Evolutionary conservation across 2,329 filamentous ascomycete species (phyloP), one percentile per base, ranked within the genome.

Genomic region (Phyllosticta capitalensis): DNA sequence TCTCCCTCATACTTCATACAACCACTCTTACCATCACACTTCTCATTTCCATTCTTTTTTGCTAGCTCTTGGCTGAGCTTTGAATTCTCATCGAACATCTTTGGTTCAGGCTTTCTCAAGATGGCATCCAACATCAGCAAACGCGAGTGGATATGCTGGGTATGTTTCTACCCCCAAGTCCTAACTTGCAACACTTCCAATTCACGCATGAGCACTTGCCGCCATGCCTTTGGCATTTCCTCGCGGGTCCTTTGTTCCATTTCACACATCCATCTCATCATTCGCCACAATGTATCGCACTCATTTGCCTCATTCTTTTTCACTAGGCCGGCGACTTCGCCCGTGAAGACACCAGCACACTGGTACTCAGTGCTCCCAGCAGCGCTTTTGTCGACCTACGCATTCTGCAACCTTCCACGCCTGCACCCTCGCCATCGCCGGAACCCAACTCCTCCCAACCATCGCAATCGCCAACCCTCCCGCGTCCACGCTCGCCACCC

Each of bases 351-450:
- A 88, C 85, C 0, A 80, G 78, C 1, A 88, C 85, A 0, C 67
- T 87, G 3, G 86, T 88, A 12, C 73, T 88, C 52, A 88, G 85
- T 0, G 83, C 83, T 2, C 80, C 82, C 1, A 67, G 69, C 24
- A 74, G 74, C 28, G 78, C 75, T 45, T 88, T 86, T 67, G 80
- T 88, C 45, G 86, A 88, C 65, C 67, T 87, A 21, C 81, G 86
- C 49, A 74, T 86, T 55, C 67, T 80, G 54, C 71, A 69, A 20
- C 65, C 69, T 0, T 56, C 24, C 6, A 14, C 45, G 3, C n/a
- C 7, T 20, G 61, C 38, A n/a, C 38, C 38, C 1, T 2, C 38
- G 14, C 1, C 12, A n/a, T 3, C 38, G 4, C 14, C 38, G 17
- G 14, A 64, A 14, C 58, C 48, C 19, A 55, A 55, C 67, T 24